Evolutionary conservation across 305 asterid species (phyloP), one percentile per base, ranked within the genome.

Genomic region (Stenogyne calaminthoides): DNA sequence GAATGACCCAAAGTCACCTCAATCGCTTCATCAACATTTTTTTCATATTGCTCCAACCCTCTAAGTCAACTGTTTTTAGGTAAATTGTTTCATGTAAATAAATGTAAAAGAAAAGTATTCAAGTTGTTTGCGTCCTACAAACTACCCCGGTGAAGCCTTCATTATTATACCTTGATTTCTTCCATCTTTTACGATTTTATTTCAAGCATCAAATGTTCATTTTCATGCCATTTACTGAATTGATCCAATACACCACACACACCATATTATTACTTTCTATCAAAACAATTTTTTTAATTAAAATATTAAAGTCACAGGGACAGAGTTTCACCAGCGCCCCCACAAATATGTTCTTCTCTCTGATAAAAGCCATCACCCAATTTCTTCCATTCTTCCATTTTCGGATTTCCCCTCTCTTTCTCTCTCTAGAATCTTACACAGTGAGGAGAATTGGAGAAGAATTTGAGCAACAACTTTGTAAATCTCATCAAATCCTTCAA

Each of bases 41-140:
- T 15, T 34, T 11, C 4, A 34, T 4, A 20, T 22, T 1, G 46
- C 9, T 52, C 25, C 15, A 73, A 64, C 68, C n/a, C 14, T 27
- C 32, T 9, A 66, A 56, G 72, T 73, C 78, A 74, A 66, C 60
- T 32, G 8, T 14, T 57, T 66, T 19, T 29, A 29, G 52, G 66
- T 56, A 15, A 56, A 66, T 22, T 19, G 18, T 19, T 34, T 32
- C 19, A 67, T 64, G 77, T 73, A 55, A 42, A 7, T 55, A 55
- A 55, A 15, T 49, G 22, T 49, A 7, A 49, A 65, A 65, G 25
- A 40, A 12, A 56, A 65, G 67, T 55, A 40, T 55, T 56, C 67
- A 18, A 40, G 62, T 55, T 55, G 78, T 37, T 75, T 59, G 52
- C 67, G 67, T 62, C 76, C 80, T 76, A 76, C 47, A 63, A 69